These are phyloP conservation scores for Sparassis latifolia DNA, from an alignment of 1,284 basidiomycete genomes.

Conservation along the genomic window DNA sequence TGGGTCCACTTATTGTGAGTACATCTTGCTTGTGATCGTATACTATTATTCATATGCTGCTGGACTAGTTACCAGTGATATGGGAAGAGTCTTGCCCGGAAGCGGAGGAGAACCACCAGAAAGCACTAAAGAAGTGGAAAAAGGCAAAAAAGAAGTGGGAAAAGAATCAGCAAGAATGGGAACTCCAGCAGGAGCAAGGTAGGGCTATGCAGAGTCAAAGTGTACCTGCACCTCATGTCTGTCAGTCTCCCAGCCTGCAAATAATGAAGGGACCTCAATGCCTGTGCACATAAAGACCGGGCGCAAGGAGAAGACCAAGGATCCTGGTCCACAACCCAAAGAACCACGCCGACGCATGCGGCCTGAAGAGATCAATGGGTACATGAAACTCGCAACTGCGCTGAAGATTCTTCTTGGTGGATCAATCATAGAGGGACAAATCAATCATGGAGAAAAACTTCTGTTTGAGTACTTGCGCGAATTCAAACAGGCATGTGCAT, in stretches of 20 bases:
- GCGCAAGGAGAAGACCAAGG: not conserved
- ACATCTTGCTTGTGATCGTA: not conserved
- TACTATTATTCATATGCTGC: not conserved
- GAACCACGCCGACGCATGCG: constrained; percentile 2
- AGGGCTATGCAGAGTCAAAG: not conserved
- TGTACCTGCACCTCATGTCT: not conserved
- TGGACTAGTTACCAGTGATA: constrained; percentile 9
- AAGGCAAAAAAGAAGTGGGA: constrained; percentile 6
- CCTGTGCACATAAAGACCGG: not conserved
- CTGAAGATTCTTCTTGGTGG: constrained; percentile 3
- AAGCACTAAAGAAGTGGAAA: constrained; percentile 5
- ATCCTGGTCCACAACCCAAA: not conserved
- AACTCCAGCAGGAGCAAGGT: not conserved
- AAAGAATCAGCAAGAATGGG: constrained; percentile 5
- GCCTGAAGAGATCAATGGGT: not conserved
- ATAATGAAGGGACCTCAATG: not conserved
- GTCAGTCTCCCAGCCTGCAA: not conserved
- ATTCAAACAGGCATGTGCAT: constrained; percentile 2
- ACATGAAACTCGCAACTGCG: constrained; percentile 1
- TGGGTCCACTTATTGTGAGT: constrained; percentile 23
- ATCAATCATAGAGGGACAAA: not conserved
- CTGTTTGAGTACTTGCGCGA: constrained; percentile 2
- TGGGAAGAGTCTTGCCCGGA: constrained; percentile 7
- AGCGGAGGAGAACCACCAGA: not conserved
- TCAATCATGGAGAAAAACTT: not conserved